Evolutionary conservation across 148 eudicot species (phyloP).

Genomic region (Camellia japonica): DNA sequence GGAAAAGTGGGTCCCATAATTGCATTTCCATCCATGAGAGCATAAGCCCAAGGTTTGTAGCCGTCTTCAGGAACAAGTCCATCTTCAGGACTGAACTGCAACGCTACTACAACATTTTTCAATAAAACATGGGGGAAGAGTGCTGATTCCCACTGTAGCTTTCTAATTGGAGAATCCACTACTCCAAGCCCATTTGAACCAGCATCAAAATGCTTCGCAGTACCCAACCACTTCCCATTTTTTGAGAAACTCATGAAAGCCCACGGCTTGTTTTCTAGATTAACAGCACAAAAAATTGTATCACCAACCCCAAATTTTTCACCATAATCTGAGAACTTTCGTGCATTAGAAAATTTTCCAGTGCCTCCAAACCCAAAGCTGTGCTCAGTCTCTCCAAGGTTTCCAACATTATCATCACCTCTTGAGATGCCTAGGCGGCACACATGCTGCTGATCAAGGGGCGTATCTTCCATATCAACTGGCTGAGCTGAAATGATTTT

Average conservation of each 20-base stretch:
- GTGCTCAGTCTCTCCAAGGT: conserved; percentile 57
- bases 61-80: conserved; percentile 58
- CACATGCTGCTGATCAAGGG: conserved; percentile 40
- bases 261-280: conserved; percentile 48
- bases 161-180: conserved; percentile 20
- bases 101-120: conserved; percentile 57
- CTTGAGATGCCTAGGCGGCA: conserved; percentile 63
- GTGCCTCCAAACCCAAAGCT: conserved; percentile 67
- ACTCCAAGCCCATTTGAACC: conserved; percentile 37
- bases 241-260: conserved; percentile 52
- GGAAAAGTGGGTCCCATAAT: conserved; percentile 46
- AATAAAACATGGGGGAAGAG: conserved; percentile 66
- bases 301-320: conserved; percentile 60
- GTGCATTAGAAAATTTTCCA: conserved; percentile 51
- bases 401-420: conserved; percentile 51
- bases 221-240: conserved; percentile 56
- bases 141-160: conserved; percentile 43
- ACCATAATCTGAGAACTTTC: conserved; percentile 47
- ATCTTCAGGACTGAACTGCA: conserved; percentile 60
- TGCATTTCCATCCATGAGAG: conserved; percentile 43
- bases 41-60: conserved; percentile 63
- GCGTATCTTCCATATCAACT: conserved; percentile 58
- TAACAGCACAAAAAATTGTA: conserved; percentile 55
- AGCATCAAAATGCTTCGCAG: conserved; percentile 36
- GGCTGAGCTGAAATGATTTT: conserved; percentile 47